Base-by-base conservation (phyloP, 2,329 filamentous ascomycete genomes). In the Geosmithia morbida region DNA sequence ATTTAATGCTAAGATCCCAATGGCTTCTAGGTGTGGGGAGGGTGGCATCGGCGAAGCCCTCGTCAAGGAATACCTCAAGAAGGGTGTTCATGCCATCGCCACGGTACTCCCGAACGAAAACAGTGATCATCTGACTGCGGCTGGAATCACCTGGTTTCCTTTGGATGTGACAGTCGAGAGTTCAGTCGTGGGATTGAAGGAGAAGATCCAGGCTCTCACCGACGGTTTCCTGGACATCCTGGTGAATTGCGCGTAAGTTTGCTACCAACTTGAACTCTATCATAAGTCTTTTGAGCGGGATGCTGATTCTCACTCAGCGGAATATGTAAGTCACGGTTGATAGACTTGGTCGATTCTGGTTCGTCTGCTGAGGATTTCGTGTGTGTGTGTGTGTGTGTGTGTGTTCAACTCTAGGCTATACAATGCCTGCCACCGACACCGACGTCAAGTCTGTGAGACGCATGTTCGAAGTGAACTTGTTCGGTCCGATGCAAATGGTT, bases 221-320 rank as follows among this genome's bases (percentile, higher is more conserved):
- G 66, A 66, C 8, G 74, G 74, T 14, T 70, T 62, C 44, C 68
- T 79, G 5, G 75, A 79, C 52, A 68, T 79, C 43, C 70, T 79
- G 17, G 67, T 79, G 45, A 79, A 79, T 60, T 79, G 79, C 50
- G 75, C 75, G 72, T 77, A 52, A 51, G 67, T 52, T 33, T 41
- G 22, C 29, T 47, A 44, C 39, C 6, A n/a, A n/a, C n/a, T n/a
- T n/a, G n/a, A n/a, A n/a, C n/a, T n/a, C n/a, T n/a, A n/a, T n/a
- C n/a, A n/a, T n/a, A n/a, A n/a, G n/a, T n/a, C n/a, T n/a, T n/a
- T n/a, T n/a, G n/a, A n/a, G n/a, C n/a, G n/a, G n/a, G 3, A 37
- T 37, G 14, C 33, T 37, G 11, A 37, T 11, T 37, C 14, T 16
- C 33, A 37, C 33, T 5, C 33, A 37, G 33, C 3, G 33, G 33